Evolutionary conservation across 306 rosid genomes (phyloP).

Genomic region (Coriaria nepalensis): DNA sequence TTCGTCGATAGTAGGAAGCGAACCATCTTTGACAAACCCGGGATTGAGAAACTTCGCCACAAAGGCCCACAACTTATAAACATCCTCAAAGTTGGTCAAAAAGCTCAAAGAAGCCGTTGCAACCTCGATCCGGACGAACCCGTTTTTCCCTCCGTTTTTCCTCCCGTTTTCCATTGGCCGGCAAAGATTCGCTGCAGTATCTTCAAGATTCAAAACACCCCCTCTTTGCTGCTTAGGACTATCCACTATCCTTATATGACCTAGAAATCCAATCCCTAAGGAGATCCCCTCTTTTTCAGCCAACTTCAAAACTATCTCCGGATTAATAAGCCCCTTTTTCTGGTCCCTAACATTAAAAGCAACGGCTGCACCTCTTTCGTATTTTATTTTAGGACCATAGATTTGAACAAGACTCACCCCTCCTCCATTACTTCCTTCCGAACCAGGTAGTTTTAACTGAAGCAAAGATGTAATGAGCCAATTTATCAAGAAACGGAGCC

Average conservation of each 20-base stretch:
- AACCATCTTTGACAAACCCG: constrained; percentile 36
- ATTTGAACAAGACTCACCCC: constrained; percentile 47
- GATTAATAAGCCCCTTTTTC: constrained; percentile 52
- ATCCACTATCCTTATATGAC: constrained; percentile 67
- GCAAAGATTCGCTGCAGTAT: constrained; percentile 14
- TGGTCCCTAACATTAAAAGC: constrained; percentile 81
- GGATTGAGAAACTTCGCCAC: constrained; percentile 74
- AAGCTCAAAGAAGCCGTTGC: constrained; percentile 73
- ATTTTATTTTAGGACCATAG: constrained; percentile 91
- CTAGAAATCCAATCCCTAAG: constrained; percentile 73
- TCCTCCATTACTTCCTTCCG: constrained; percentile 33
- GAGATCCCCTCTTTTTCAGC: constrained; percentile 90
- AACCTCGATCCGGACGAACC: constrained; percentile 73
- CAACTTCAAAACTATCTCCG: constrained; percentile 84
- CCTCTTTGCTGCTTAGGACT: constrained; percentile 39
- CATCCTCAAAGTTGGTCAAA: constrained; percentile 83
- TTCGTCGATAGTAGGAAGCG: constrained; percentile 61
- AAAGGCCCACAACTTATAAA: constrained; percentile 76
- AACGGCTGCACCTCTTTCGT: constrained; percentile 92
- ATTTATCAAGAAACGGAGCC: constrained; percentile 80
- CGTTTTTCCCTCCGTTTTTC: constrained; percentile 37
- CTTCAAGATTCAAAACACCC: constrained; percentile 26
- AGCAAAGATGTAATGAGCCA: constrained; percentile 88
- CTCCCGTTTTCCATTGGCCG: constrained; percentile 64
- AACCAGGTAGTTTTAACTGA: constrained; percentile 53